Evolutionary conservation across 345 rosid genomes (phyloP).

Genomic region (Arabidopsis suecica): DNA sequence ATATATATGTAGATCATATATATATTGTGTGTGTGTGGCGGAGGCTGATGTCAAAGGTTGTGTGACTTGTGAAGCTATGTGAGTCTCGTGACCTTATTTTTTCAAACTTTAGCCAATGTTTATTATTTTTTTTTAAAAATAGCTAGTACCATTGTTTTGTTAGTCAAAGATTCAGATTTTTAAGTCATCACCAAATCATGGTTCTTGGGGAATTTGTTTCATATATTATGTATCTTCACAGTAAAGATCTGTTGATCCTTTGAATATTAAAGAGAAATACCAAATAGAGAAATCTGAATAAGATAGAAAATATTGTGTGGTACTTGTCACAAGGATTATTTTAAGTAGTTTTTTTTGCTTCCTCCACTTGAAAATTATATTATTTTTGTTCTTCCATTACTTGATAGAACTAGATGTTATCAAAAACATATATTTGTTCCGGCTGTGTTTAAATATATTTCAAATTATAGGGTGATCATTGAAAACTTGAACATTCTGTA

Average conservation of each 20-base stretch:
- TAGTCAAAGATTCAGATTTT: constrained; percentile 36
- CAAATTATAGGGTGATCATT: too few species aligned
- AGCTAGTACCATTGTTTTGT: not conserved
- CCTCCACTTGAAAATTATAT: not conserved
- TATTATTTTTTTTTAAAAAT: not conserved
- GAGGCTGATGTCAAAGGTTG: constrained; percentile 42
- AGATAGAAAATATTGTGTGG: not conserved
- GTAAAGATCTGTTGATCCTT: not conserved
- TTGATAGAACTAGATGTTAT: not conserved
- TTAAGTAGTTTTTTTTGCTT: not conserved
- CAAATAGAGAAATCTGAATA: not conserved
- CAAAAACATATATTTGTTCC: too few species aligned
- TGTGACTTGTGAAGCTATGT: constrained; percentile 30
- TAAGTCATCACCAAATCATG: constrained; percentile 21
- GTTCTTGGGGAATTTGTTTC: not conserved
- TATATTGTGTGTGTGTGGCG: constrained; percentile 14
- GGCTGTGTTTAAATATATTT: too few species aligned
- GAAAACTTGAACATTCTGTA: too few species aligned
- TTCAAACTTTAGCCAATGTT: not conserved
- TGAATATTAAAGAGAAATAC: not conserved
- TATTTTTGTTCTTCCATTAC: not conserved
- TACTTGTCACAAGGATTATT: not conserved
- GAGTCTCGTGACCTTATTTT: constrained; percentile 41
- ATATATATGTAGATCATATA: not conserved
- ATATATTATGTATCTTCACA: not conserved